Evolutionary conservation across 2,329 filamentous ascomycete species (phyloP).

Genomic region (Calonectria naviculata): DNA sequence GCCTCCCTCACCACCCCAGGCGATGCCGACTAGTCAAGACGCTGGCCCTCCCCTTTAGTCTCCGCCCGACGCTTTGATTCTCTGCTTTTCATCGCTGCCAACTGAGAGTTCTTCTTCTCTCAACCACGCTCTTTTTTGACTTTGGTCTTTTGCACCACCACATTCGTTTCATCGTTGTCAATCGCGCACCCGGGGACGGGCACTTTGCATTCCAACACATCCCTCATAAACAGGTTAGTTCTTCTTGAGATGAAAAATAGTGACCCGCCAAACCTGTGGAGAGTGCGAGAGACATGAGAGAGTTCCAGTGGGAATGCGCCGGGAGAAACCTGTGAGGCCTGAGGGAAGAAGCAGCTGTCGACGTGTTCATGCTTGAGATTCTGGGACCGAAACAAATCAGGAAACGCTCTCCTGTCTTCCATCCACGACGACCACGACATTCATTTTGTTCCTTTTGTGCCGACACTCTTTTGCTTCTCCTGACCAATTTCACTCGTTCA

Average conservation of each 20-base stretch:
- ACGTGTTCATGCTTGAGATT: neutral
- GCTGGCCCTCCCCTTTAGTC: constrained; percentile 41
- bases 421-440: constrained; percentile 11
- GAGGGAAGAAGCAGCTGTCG: neutral
- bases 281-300: constrained; percentile 16
- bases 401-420: neutral
- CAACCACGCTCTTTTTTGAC: constrained; percentile 60
- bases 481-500: constrained; percentile 2
- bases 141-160: constrained; percentile 37
- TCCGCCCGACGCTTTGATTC: constrained; percentile 38
- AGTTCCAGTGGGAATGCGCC: neutral
- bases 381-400: neutral
- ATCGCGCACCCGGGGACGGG: constrained; percentile 35
- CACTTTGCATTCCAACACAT: constrained; percentile 30
- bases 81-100: constrained; percentile 51
- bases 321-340: neutral
- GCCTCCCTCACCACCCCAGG: constrained; percentile 17
- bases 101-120: constrained; percentile 65
- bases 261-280: neutral
- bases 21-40: constrained; percentile 31
- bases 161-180: constrained; percentile 45
- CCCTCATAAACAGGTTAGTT: constrained; percentile 38
- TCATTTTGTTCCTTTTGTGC: neutral
- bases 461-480: neutral
- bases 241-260: neutral